phyloP scores from a whole-genome alignment of 1,284 basidiomycete species.

The Austropuccinia psidii region DNA sequence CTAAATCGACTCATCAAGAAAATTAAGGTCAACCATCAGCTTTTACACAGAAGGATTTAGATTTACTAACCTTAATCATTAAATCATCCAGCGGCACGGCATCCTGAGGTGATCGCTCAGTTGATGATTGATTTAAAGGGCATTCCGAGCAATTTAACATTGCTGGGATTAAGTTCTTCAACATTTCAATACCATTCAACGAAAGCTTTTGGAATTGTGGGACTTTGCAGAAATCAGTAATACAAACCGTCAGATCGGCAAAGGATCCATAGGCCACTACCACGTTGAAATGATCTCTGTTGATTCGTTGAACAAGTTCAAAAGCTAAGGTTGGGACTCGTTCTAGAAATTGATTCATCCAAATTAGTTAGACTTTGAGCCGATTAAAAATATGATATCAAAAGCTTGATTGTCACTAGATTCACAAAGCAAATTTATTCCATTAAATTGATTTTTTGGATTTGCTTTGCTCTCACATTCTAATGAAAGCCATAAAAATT shows the following conservation, averaged over 20 bases:
- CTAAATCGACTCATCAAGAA: conserved; percentile 37
- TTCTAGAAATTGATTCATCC: conserved; percentile 53
- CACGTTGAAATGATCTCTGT: conserved; percentile 80
- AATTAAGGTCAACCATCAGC: conserved; percentile 44
- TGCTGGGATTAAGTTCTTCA: conserved; percentile 78
- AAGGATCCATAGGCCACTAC: conserved; percentile 90
- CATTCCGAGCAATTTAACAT: conserved; percentile 84
- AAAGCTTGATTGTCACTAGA: no score
- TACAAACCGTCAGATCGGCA: conserved; percentile 89
- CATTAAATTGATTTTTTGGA: no score
- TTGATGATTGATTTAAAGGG: conserved; percentile 51
- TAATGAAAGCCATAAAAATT: no score
- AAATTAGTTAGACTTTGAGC: no score
- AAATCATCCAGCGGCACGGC: conserved; percentile 58
- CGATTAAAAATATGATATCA: neutral
- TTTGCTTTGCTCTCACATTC: no score
- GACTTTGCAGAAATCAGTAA: conserved; percentile 98
- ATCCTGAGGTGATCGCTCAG: conserved; percentile 44
- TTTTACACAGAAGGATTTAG: neutral
- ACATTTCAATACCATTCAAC: conserved; percentile 90
- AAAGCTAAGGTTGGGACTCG: conserved; percentile 89
- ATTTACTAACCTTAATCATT: conserved; percentile 60
- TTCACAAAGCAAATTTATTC: no score
- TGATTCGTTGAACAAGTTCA: conserved; percentile 86
- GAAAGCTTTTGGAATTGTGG: conserved; percentile 98